Base-by-base conservation (phyloP, 805 yeast genomes). In the Metschnikowia baotianmanensis region DNA sequence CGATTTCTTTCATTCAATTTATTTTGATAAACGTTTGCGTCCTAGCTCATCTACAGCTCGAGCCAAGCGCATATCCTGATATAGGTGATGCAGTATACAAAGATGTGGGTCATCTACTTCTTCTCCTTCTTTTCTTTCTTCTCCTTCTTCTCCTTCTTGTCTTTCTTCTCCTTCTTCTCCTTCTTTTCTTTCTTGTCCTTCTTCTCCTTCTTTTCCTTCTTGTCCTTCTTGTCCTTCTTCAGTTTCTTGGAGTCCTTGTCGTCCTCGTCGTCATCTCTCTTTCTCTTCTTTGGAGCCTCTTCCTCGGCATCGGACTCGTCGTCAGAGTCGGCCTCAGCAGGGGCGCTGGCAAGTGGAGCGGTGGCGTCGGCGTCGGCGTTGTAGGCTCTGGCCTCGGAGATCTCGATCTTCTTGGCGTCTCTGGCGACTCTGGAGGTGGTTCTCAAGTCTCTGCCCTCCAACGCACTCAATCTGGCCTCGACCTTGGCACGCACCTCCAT, bases 381-480 rank as follows among this genome's bases (percentile, higher is more conserved):
- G 72, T 93, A 93, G 43, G 91, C 86, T 65, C 83, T 76, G 37
- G 91, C 82, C 62, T 87, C 91, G 40, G 87, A 69, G 54, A 91
- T 77, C 48, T 86, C 95, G 52, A 89, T 82, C 79, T 90, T 91
- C 64, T 84, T 82, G 62, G 82, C 84, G 57, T 86, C 86, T 65
- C 83, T 86, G 46, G 79, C 81, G 52, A 87, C 81, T 72, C 83
- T 82, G 41, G 95, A 80, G 34, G 95, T 82, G 30, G 96, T 83
- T 74, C 96, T 83, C 62, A 90, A 70, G 65, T 93, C 98, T 69
- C 96, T 87, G 54, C 99, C 99, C 72, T 93, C 99, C 54, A 93
- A 76, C 46, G 90, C 86, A 63, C 96, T 86, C 57, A 93, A 80
- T 74, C 99, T 84, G 45, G 87, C 77, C 72, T 93, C 99, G 57